phyloP scores from a whole-genome alignment of 345 rosid genomes.

The Mangifera indica region DNA sequence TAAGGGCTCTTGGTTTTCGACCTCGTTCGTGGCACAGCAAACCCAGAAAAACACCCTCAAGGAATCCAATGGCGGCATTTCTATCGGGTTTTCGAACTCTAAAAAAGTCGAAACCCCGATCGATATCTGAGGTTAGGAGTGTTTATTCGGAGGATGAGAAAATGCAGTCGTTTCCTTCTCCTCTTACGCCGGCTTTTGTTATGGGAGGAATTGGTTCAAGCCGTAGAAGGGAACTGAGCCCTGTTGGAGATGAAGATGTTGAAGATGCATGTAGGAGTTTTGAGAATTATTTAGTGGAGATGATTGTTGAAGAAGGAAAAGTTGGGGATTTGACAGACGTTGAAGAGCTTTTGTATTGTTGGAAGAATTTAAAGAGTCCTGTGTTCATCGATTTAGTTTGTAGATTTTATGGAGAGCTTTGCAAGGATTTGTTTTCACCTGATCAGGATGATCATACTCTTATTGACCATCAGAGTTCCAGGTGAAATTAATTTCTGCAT shows the following conservation, averaged over 20 bases:
- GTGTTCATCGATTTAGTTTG: constrained; percentile 70
- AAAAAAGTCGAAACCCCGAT: constrained; percentile 21
- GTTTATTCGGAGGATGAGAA: constrained; percentile 24
- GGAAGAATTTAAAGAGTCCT: constrained; percentile 81
- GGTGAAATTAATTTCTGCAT: too few relatives aligned
- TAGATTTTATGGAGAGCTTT: constrained; percentile 81
- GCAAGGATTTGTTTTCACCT: constrained; percentile 54
- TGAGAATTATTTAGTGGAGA: constrained; percentile 78
- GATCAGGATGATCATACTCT: constrained; percentile 9
- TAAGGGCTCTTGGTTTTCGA: constrained; percentile 33
- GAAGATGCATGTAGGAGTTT: constrained; percentile 85
- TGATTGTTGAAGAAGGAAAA: constrained; percentile 79
- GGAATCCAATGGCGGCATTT: neutral
- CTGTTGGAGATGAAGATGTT: constrained; percentile 34
- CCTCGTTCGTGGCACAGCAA: constrained; percentile 23
- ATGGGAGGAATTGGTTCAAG: constrained; percentile 17
- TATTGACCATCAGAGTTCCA: neutral
- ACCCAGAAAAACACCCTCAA: constrained; percentile 24
- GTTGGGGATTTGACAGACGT: constrained; percentile 69
- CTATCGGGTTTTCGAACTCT: constrained; percentile 29
- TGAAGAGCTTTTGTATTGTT: constrained; percentile 80
- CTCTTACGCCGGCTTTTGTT: constrained; percentile 49
- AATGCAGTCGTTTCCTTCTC: constrained; percentile 35
- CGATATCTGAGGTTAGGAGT: constrained; percentile 30
- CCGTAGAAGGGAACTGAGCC: constrained; percentile 9